Evolutionary conservation across 306 rosid genomes (phyloP), one percentile per base, ranked within the genome.

Genomic region (Prosopis cineraria): DNA sequence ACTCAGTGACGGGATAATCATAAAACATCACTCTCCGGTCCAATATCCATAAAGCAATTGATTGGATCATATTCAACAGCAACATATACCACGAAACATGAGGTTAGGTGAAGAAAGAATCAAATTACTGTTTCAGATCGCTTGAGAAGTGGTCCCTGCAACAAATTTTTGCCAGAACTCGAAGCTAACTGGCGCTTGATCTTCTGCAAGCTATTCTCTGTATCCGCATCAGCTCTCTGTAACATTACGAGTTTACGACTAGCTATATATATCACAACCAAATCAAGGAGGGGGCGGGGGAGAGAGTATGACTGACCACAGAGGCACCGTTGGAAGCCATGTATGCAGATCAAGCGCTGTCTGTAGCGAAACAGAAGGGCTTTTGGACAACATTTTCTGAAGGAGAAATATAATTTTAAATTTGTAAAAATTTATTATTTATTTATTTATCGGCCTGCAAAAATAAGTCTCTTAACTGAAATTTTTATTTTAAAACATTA

Each of bases 91-190:
- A 9, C 3, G 63, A 41, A n/a, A 43, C 14, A 58, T 2, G 0
- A 75, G 60, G 65, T 29, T 66, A 72, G 30, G 50, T 56, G 34
- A 69, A 65, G 72, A n/a, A 79, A 5, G 65, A 58, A 74, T 75
- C 71, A 72, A 59, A 50, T 55, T 89, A 96, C 99, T 13, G 98
- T 93, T 87, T 96, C 98, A 53, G 99, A 96, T 90, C 97, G 93
- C 90, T 96, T 96, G 64, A 93, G 99, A 80, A 96, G 99, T 55
- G 99, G 98, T 20, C 98, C 99, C 73, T 96, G 99, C 84, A 96
- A 85, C 87, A 93, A 78, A 73, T 84, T 91, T 78, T 93, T 84
- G 58, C 97, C 99, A 40, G 98, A 93, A 73, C 96, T 96, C 5
- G 99, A 91, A 31, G 99, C 93, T 53, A 96, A 79, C 55, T 96